Percentiles rank a stretch among this genome's conserved stretches.
Conservation (phyloP, 2,329 filamentous ascomycete genomes). For the Apiospora koreana region DNA sequence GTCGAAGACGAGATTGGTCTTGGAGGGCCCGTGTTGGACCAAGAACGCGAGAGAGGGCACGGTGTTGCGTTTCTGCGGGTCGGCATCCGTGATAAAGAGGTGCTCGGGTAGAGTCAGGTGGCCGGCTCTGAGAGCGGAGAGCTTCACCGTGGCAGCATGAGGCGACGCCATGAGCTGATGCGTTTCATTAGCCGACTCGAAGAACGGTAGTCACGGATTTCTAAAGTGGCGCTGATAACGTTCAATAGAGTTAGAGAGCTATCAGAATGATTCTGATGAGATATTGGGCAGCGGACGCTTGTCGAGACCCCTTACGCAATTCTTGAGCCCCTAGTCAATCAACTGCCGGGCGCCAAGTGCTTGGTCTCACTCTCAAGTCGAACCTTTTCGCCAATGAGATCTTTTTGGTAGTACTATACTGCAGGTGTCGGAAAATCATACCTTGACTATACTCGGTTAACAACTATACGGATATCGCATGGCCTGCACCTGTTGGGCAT, state of each 20-base stretch:
- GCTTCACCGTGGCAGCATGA: conserved; percentile 23
- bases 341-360: background rate
- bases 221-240: background rate
- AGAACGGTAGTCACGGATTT: background rate
- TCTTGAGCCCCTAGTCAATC: background rate
- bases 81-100: conserved; percentile 46
- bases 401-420: background rate
- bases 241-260: background rate
- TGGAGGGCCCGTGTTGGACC: conserved; percentile 44
- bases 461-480: background rate
- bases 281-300: background rate
- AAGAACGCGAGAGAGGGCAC: conserved; percentile 57
- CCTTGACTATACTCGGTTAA: background rate
- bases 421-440: background rate
- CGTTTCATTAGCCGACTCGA: background rate
- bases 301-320: background rate
- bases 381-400: background rate
- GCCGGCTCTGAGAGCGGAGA: conserved; percentile 40
- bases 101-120: conserved; percentile 48
- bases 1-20: conserved; percentile 50
- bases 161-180: background rate
- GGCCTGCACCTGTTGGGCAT: background rate
- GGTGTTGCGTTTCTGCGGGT: conserved; percentile 42
- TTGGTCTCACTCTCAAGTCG: background rate
- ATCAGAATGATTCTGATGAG: background rate